A percentile compares a stretch with the other conserved stretches of the same genome.
These are phyloP conservation scores for Prinsepia uniflora DNA, from an alignment of 306 rosid species.

Conservation along the genomic window DNA sequence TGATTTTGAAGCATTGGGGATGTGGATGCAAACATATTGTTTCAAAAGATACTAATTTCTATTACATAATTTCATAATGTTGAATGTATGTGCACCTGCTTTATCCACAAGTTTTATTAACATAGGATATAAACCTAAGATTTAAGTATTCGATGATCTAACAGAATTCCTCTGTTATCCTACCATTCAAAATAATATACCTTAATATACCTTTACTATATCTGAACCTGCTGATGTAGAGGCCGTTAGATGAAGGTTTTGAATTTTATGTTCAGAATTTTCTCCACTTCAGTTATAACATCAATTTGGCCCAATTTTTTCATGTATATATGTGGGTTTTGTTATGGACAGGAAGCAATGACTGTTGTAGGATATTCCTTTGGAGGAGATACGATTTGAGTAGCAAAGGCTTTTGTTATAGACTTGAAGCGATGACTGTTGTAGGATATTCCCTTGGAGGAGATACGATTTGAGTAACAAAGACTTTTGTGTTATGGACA, in stretches of 20 bases:
- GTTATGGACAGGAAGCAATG: conserved; percentile 77
- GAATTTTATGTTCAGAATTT: not conserved
- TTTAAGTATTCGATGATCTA: not conserved
- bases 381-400: no score
- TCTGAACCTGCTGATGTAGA: conserved; percentile 6
- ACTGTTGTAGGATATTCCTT: conserved; percentile 68
- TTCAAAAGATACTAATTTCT: not conserved
- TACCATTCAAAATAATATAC: not conserved
- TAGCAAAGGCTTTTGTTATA: no score
- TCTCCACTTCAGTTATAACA: conserved; percentile 11
- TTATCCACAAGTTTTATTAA: not conserved
- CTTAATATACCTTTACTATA: conserved; percentile 8
- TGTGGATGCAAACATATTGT: not conserved
- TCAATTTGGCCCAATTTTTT: conserved; percentile 17
- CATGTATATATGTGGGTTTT: conserved; percentile 6
- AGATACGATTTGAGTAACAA: no score
- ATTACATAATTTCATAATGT: not conserved
- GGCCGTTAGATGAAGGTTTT: not conserved
- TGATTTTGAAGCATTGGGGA: not conserved
- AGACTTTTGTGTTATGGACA: no score
- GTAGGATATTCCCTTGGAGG: no score
- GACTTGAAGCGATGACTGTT: no score
- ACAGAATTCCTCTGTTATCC: not conserved
- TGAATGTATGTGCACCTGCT: not conserved
- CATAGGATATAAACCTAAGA: not conserved